A percentile compares a stretch with the other conserved stretches of the same genome.
These are phyloP conservation scores for Alopecurus myosuroides DNA, from an alignment of 176 grass and related monocot genomes.

Conservation along the genomic window DNA sequence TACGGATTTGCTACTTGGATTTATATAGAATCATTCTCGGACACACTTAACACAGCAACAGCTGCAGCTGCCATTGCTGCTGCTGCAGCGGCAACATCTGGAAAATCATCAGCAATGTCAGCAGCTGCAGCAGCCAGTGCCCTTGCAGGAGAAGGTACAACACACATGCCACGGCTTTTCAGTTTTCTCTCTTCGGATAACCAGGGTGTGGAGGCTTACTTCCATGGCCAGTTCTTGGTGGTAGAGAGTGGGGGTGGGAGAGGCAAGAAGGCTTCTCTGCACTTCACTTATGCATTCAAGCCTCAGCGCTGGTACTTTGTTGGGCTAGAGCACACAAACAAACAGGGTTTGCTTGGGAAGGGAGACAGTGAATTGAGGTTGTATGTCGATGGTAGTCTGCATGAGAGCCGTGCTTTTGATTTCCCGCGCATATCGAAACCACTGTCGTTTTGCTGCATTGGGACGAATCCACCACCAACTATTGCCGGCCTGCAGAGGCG, in stretches of 20 bases:
- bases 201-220: constrained; percentile 89
- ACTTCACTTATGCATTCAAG: constrained; percentile 95
- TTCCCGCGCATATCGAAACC: constrained; percentile 94
- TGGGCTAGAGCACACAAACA: constrained; percentile 86
- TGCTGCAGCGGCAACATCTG: constrained; percentile 76
- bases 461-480: constrained; percentile 94
- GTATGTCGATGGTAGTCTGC: constrained; percentile 74
- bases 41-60: constrained; percentile 92
- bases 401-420: constrained; percentile 86
- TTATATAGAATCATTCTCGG: constrained; percentile 91
- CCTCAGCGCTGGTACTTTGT: constrained; percentile 89
- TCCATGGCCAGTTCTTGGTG: constrained; percentile 97
- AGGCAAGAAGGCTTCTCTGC: constrained; percentile 90
- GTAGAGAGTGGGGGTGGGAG: constrained; percentile 76
- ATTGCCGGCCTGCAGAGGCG: constrained; percentile 91
- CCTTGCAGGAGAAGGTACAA: constrained; percentile 93
- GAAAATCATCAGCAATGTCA: constrained; percentile 94
- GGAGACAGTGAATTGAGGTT: constrained; percentile 88
- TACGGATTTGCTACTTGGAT: constrained; percentile 96
- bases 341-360: constrained; percentile 89
- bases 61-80: constrained; percentile 93
- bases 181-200: constrained; percentile 95
- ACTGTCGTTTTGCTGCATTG: constrained; percentile 87
- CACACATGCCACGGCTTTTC: constrained; percentile 93
- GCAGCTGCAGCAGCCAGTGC: constrained; percentile 91